phyloP scores from a whole-genome alignment of 306 rosid species.

The Cucumis cinereus region DNA sequence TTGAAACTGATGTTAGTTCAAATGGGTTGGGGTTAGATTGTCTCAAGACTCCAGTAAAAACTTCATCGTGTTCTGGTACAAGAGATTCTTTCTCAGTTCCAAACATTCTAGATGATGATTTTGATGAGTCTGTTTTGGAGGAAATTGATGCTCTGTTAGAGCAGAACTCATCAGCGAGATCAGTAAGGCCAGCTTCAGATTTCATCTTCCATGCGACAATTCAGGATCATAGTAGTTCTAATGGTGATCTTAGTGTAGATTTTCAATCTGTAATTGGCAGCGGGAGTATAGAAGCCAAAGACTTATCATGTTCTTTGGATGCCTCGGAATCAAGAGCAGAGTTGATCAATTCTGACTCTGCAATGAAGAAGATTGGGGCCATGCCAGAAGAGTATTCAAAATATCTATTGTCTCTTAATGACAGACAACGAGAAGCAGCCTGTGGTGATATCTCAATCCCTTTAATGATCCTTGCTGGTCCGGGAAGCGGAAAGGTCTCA shows the following conservation, averaged over 20 bases:
- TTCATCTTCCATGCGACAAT: not conserved
- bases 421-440: conserved; percentile 80
- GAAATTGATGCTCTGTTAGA: conserved; percentile 52
- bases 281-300: conserved; percentile 17
- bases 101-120: conserved; percentile 40
- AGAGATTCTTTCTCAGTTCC: conserved; percentile 14
- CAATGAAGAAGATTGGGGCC: conserved; percentile 13
- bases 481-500: conserved; percentile 93
- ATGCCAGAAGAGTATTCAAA: conserved; percentile 70
- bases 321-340: conserved; percentile 19
- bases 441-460: conserved; percentile 67
- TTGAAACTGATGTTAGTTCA: not conserved
- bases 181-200: conserved; percentile 12
- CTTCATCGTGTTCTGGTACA: conserved; percentile 10
- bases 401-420: conserved; percentile 57
- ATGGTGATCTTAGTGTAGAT: conserved; percentile 9
- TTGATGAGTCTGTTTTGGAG: conserved; percentile 53
- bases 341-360: conserved; percentile 7
- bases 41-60: conserved; percentile 36
- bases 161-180: conserved; percentile 37
- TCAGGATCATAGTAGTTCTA: conserved; percentile 9
- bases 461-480: conserved; percentile 83
- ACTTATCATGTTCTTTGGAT: conserved; percentile 9
- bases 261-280: conserved; percentile 3
- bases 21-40: conserved; percentile 15